A percentile compares a stretch with the other conserved stretches of the same genome.
These are phyloP conservation scores for Fusarium gaditjirri DNA, from an alignment of 2,329 filamentous ascomycete species.

Conservation along the genomic window DNA sequence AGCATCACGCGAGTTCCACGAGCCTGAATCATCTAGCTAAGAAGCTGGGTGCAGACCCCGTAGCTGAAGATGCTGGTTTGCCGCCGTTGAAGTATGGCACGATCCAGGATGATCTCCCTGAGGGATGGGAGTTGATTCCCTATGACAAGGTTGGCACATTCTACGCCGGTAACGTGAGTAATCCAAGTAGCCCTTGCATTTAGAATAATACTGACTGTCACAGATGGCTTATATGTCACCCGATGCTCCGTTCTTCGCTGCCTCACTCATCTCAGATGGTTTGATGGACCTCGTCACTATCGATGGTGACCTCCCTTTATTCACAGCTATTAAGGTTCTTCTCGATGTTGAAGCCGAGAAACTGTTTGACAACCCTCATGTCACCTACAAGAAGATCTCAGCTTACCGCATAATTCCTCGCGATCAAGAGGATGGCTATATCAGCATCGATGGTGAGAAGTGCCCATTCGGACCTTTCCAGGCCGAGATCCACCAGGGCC, in stretches of 20 bases:
- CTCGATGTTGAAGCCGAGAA: constrained; percentile 75
- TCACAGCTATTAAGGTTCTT: constrained; percentile 75
- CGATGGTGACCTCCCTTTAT: constrained; percentile 76
- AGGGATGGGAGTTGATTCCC: constrained; percentile 78
- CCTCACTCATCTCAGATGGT: constrained; percentile 84
- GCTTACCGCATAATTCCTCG: constrained; percentile 87
- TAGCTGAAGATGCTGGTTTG: constrained; percentile 62
- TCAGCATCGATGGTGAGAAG: constrained; percentile 93
- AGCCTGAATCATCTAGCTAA: constrained; percentile 37
- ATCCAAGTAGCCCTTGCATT: no score
- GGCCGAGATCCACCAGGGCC: constrained; percentile 83
- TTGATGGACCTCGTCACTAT: constrained; percentile 86
- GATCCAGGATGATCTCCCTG: constrained; percentile 78
- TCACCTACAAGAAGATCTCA: constrained; percentile 85
- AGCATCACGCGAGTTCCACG: constrained; percentile 54
- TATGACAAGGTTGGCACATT: constrained; percentile 88
- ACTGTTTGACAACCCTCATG: constrained; percentile 82
- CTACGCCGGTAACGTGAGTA: constrained; percentile 85
- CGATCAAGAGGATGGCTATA: constrained; percentile 78
- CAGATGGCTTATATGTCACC: constrained; percentile 92
- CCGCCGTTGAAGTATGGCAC: constrained; percentile 84
- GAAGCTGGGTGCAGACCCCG: constrained; percentile 43
- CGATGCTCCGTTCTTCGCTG: constrained; percentile 87
- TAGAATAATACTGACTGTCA: constrained; percentile 18
- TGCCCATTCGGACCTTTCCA: constrained; percentile 91